Evolutionary conservation across 768 basidiomycete genomes (phyloP).

Genomic region (Dentipellis fragilis): DNA sequence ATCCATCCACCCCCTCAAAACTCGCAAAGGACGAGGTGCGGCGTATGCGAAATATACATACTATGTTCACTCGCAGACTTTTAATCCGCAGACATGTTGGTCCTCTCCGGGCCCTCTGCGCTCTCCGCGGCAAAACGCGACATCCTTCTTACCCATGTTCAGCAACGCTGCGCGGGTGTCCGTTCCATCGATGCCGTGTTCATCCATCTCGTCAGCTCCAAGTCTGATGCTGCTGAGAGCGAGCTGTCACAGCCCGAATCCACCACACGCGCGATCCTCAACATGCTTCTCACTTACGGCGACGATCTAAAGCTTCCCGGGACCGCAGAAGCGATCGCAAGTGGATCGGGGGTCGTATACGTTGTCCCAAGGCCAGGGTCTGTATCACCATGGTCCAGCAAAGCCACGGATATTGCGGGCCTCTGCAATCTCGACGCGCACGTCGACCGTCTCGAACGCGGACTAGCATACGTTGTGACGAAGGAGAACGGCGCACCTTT

Average conservation of each 20-base stretch:
- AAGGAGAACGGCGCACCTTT: conserved; percentile 28
- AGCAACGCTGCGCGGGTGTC: conserved; percentile 40
- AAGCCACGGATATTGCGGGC: conserved; percentile 89
- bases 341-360: conserved; percentile 41
- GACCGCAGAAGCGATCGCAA: conserved; percentile 28
- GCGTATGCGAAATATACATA: too few relatives aligned
- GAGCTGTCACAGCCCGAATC: conserved; percentile 39
- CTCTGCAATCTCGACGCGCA: conserved; percentile 72
- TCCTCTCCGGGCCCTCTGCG: conserved; percentile 68
- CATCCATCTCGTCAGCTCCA: conserved; percentile 75
- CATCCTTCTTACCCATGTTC: conserved; percentile 51
- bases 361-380: conserved; percentile 82
- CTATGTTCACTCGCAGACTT: too few relatives aligned
- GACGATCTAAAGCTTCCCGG: conserved; percentile 49
- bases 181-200: conserved; percentile 72
- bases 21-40: too few relatives aligned
- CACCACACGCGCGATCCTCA: conserved; percentile 40
- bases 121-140: conserved; percentile 64
- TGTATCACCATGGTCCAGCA: conserved; percentile 98
- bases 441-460: conserved; percentile 81
- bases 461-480: conserved; percentile 57
- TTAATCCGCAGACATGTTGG: conserved; percentile 43
- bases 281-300: conserved; percentile 76
- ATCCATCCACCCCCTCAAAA: too few relatives aligned
- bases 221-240: conserved; percentile 31